These are phyloP conservation scores for Penicillium rolfsii DNA, from an alignment of 2,329 filamentous ascomycete species.

Conservation along the genomic window DNA sequence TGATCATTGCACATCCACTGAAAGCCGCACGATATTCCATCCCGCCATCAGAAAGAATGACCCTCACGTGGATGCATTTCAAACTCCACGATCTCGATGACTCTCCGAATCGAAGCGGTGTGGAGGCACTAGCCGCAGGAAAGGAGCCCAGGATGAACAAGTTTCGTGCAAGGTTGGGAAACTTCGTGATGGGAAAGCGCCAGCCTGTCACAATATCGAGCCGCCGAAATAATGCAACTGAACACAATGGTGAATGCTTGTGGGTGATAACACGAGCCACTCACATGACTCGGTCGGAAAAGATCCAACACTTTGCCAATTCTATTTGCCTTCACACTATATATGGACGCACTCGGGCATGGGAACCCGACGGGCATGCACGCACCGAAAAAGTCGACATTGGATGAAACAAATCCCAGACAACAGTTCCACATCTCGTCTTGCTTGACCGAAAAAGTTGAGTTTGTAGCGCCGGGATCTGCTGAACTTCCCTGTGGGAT, in stretches of 20 bases:
- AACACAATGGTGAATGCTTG: background rate
- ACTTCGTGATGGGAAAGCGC: background rate
- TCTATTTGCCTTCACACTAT: background rate
- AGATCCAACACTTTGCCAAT: background rate
- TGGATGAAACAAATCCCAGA: background rate
- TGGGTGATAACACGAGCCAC: background rate
- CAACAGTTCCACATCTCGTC: background rate
- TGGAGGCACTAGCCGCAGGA: constrained; percentile 1
- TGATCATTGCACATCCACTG: background rate
- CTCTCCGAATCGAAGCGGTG: background rate
- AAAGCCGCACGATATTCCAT: no score
- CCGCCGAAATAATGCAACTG: background rate
- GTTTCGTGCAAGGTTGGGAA: background rate
- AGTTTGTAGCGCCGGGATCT: background rate
- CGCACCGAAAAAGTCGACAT: background rate
- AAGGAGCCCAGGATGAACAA: background rate
- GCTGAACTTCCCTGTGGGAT: background rate
- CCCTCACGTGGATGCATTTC: background rate
- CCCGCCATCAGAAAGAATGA: background rate
- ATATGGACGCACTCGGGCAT: background rate
- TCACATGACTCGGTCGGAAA: background rate
- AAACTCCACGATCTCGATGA: background rate
- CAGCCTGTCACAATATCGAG: background rate
- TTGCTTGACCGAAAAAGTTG: background rate
- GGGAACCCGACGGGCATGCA: background rate